A percentile compares a stretch with the other conserved stretches of the same genome.
Conservation (phyloP, 495 filamentous ascomycete genomes). For the Xylaria nigripes region DNA sequence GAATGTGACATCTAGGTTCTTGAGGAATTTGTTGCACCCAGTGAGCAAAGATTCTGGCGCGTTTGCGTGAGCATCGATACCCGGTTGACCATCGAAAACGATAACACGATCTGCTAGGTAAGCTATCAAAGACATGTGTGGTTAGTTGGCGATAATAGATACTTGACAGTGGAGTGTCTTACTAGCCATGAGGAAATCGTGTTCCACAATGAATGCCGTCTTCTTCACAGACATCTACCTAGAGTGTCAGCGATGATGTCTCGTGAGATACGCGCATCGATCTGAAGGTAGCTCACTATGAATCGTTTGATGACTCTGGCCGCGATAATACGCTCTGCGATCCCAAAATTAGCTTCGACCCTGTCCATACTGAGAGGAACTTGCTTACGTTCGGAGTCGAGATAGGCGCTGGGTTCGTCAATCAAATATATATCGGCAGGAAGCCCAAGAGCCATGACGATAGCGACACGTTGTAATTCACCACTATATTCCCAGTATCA, state of each 20-base stretch:
- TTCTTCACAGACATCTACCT: conserved; percentile 89
- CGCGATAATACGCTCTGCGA: conserved; percentile 77
- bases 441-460: conserved; percentile 86
- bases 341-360: neutral
- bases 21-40: conserved; percentile 93
- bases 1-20: conserved; percentile 95
- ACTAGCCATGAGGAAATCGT: conserved; percentile 98
- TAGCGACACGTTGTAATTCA: conserved; percentile 97
- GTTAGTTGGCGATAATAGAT: neutral
- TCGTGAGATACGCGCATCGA: neutral
- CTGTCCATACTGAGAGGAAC: neutral
- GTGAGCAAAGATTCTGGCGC: conserved; percentile 84
- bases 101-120: conserved; percentile 97
- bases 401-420: conserved; percentile 89
- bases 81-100: conserved; percentile 92
- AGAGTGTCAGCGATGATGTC: neutral
- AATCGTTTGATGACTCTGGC: conserved; percentile 97
- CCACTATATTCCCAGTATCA: conserved; percentile 44
- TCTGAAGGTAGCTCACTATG: conserved; percentile 42
- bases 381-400: conserved; percentile 74
- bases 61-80: conserved; percentile 79
- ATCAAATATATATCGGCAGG: conserved; percentile 99
- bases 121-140: conserved; percentile 32
- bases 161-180: neutral
- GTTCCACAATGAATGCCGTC: conserved; percentile 97